These are phyloP conservation scores for Leishmania arabica DNA, from an alignment of 208 protist species.

Conservation along the genomic window DNA sequence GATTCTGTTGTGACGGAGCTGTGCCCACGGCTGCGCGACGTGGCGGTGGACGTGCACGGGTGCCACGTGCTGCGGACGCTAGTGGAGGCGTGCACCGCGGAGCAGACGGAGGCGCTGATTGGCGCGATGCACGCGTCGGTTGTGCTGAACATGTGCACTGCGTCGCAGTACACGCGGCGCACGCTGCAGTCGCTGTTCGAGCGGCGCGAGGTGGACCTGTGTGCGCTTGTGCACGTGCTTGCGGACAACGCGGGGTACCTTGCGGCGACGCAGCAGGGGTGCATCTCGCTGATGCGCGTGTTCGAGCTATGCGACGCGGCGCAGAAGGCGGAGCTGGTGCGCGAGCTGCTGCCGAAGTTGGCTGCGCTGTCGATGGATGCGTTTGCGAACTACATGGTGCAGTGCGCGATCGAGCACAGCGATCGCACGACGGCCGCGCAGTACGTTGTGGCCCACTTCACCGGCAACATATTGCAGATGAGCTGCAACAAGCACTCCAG, in stretches of 20 bases:
- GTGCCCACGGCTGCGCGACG: slow-evolving; percentile 44
- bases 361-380: slow-evolving; percentile 71
- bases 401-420: slow-evolving; percentile 85
- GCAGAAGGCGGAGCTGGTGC: slow-evolving; percentile 65
- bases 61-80: slow-evolving; percentile 78
- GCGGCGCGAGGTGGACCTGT: slow-evolving; percentile 60
- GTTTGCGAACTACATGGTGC: slow-evolving; percentile 91
- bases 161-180: slow-evolving; percentile 80
- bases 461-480: slow-evolving; percentile 67
- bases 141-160: slow-evolving; percentile 79
- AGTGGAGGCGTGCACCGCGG: slow-evolving; percentile 47
- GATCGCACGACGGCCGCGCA: slow-evolving; percentile 52
- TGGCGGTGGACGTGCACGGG: slow-evolving; percentile 70
- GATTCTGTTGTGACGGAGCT: slow-evolving; percentile 56
- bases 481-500: slow-evolving; percentile 66
- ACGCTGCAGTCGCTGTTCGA: slow-evolving; percentile 79
- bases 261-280: slow-evolving; percentile 85
- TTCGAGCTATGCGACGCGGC: slow-evolving; percentile 66
- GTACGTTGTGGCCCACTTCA: slow-evolving; percentile 62
- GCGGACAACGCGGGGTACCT: slow-evolving; percentile 75
- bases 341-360: slow-evolving; percentile 64
- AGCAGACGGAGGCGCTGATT: slow-evolving; percentile 57
- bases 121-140: slow-evolving; percentile 67
- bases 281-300: slow-evolving; percentile 87
- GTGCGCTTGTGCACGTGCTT: slow-evolving; percentile 61